Evolutionary conservation across 495 filamentous ascomycete species (phyloP).

Genomic region (Aspergillus baeticus): DNA sequence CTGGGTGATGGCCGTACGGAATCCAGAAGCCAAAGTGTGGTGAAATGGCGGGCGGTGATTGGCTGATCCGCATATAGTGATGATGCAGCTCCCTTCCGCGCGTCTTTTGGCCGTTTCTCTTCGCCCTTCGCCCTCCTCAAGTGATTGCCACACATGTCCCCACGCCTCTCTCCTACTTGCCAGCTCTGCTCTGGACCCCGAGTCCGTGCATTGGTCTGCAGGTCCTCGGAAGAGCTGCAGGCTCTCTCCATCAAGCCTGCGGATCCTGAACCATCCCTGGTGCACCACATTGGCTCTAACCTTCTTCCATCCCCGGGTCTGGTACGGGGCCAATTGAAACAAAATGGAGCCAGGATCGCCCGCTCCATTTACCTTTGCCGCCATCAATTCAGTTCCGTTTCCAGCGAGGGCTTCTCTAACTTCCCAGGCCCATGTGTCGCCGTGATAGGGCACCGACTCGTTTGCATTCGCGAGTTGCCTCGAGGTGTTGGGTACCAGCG

Average conservation of each 20-base stretch:
- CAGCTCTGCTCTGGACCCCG: not conserved
- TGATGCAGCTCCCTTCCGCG: constrained; percentile 5
- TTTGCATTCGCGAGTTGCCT: constrained; percentile 7
- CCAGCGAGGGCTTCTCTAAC: constrained; percentile 17
- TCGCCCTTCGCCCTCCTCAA: constrained; percentile 6
- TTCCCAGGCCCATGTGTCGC: constrained; percentile 38
- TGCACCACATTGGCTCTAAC: constrained; percentile 6
- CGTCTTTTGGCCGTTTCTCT: not conserved
- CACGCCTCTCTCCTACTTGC: constrained; percentile 22
- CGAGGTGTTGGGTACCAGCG: constrained; percentile 15
- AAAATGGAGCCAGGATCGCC: constrained; percentile 8
- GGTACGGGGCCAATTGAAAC: constrained; percentile 11
- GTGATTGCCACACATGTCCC: constrained; percentile 21
- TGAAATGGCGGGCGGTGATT: constrained; percentile 24
- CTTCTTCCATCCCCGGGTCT: constrained; percentile 1
- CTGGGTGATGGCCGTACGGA: constrained; percentile 2
- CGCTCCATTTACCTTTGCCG: constrained; percentile 8
- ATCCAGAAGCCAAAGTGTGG: constrained; percentile 22
- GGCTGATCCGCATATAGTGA: constrained; percentile 16
- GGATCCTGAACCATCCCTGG: constrained; percentile 5
- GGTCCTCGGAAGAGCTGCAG: constrained; percentile 7
- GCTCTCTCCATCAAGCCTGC: not conserved
- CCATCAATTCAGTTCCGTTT: constrained; percentile 10
- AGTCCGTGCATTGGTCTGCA: constrained; percentile 1
- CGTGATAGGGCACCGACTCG: constrained; percentile 38